Evolutionary conservation across 2,329 filamentous ascomycete genomes (phyloP).

Genomic region (Venturia pyrina): DNA sequence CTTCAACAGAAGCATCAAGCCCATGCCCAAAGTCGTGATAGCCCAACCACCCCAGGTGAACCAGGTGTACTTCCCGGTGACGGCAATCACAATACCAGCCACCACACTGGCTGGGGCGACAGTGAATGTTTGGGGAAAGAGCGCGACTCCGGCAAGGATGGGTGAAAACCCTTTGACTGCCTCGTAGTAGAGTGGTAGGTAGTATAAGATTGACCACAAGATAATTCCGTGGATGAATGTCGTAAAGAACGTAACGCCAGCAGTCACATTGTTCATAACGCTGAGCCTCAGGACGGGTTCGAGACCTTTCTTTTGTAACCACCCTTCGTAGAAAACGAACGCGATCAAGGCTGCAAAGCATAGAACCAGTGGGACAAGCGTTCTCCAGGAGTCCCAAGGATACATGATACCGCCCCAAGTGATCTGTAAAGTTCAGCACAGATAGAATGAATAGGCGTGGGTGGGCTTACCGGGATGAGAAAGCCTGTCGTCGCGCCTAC

Average conservation of each 20-base stretch:
- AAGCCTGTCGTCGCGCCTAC: constrained; percentile 48
- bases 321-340: constrained; percentile 47
- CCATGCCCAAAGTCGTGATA: constrained; percentile 48
- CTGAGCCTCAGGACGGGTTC: constrained; percentile 41
- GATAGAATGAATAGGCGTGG: too few relatives aligned
- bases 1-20: constrained; percentile 42
- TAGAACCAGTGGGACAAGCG: constrained; percentile 50
- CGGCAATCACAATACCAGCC: constrained; percentile 43
- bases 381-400: constrained; percentile 51
- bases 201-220: constrained; percentile 28
- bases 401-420: constrained; percentile 60
- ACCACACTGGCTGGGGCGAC: constrained; percentile 51
- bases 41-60: constrained; percentile 53
- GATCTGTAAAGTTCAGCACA: constrained; percentile 21
- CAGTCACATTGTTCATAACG: constrained; percentile 40
- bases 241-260: constrained; percentile 40
- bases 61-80: constrained; percentile 50
- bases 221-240: constrained; percentile 38
- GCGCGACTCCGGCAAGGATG: constrained; percentile 27
- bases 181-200: constrained; percentile 33
- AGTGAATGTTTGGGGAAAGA: constrained; percentile 41
- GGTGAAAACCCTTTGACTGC: constrained; percentile 30
- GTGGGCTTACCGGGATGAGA: constrained; percentile 39
- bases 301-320: constrained; percentile 25
- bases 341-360: constrained; percentile 26